Percentiles rank a stretch among this genome's conserved stretches.
phyloP scores from a whole-genome alignment of 1,139 yeast species.

The Pichia sp. region DNA sequence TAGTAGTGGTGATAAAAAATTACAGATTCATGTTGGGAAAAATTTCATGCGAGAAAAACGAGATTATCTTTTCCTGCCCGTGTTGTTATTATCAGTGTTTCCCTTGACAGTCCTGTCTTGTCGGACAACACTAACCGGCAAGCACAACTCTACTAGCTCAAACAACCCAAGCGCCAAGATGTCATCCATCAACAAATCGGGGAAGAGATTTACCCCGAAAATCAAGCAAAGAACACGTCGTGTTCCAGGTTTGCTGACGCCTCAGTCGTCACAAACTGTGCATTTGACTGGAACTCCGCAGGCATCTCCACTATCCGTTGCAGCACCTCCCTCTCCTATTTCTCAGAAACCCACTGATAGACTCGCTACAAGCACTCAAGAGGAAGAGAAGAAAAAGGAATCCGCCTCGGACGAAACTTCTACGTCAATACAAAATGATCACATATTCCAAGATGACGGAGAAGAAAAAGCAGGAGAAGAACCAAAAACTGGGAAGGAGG shows the following conservation, averaged over 20 bases:
- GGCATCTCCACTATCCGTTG: not conserved
- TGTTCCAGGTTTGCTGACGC: slow-evolving; percentile 7
- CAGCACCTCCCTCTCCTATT: slow-evolving; percentile 2
- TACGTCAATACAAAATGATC: not conserved
- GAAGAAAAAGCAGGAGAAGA: not conserved
- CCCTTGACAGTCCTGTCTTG: too few relatives aligned
- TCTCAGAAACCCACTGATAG: not conserved
- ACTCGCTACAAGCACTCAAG: not conserved
- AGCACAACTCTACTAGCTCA: not conserved
- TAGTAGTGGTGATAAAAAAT: not conserved
- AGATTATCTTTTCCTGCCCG: not conserved
- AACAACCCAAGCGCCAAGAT: slow-evolving; percentile 11
- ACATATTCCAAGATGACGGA: too few relatives aligned
- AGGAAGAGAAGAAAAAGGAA: not conserved
- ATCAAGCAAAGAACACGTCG: slow-evolving; percentile 24
- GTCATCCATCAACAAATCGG: slow-evolving; percentile 32
- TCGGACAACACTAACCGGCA: not conserved
- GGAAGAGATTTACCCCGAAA: slow-evolving; percentile 31
- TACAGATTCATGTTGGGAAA: not conserved
- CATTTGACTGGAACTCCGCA: slow-evolving; percentile 1
- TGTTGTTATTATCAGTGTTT: not conserved
- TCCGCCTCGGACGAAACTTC: not conserved
- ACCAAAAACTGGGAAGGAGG: not conserved
- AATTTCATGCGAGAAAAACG: not conserved
- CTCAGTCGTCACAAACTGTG: slow-evolving; percentile 5